Base-by-base conservation (phyloP, 1,139 yeast genomes). In the Saccharomyces hybrid region DNA sequence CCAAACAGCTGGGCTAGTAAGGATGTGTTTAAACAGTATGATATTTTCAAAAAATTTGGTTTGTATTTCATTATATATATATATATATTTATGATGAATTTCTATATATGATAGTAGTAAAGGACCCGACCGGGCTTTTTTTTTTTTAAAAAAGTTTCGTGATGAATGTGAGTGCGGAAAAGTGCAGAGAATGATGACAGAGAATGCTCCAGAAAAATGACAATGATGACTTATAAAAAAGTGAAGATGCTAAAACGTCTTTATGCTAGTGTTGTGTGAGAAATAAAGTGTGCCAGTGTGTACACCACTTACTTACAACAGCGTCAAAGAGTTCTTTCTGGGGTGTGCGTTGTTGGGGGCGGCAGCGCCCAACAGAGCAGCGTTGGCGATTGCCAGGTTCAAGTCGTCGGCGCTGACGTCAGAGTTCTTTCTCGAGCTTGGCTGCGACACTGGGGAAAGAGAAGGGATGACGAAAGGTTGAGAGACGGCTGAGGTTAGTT, bases 381-480 rank as follows among this genome's bases (percentile, higher is more conserved):
- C 54, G 9, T 34, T 16, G 16, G 49, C 51, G 8, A 32, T 55
- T 53, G 42, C 57, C 60, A n/a, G 57, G 24, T 27, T 50, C 53
- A 58, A 49, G 24, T 55, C 61, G 8, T 53, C 52, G 16, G 56
- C 59, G 54, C 57, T 56, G 16, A 62, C 64, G 47, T 59, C 57
- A 12, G 67, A 64, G 59, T 64, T 64, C 50, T 62, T 64, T 60
- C 69, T 65, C 38, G 68, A 59, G 12, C 60, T 47, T 34, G 67
- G 61, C 49, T 62, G 63, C 29, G 84, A 73, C 6, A 77, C 78
- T 47, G 88, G 88, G 2, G 88, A 82, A 51, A 83, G 77, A 57
- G 80, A 72, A 61, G 85, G 84, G 64, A 84, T 82, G 50, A 84
- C 76, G 65, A 83, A 84, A 61, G 90, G 88, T 67, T 78, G 76